phyloP scores from a whole-genome alignment of 2,329 filamentous ascomycete genomes.

The Pyrenophora tritici-repentis region DNA sequence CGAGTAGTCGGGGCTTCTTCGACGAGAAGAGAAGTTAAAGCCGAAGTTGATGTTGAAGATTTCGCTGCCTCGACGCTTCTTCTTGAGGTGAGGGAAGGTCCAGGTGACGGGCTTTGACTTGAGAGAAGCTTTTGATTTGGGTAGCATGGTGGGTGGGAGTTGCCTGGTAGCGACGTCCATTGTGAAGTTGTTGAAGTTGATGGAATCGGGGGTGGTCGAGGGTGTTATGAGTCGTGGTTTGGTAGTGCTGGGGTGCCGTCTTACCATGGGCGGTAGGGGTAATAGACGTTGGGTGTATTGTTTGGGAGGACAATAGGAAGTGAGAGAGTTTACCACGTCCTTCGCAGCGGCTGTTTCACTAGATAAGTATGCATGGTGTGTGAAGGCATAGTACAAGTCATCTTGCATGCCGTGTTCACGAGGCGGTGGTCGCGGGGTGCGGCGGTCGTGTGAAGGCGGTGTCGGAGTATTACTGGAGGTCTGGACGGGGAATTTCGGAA shows the following conservation, averaged over 20 bases:
- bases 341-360: conserved; percentile 3
- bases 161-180: too few species aligned
- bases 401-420: conserved; percentile 18
- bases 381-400: conserved; percentile 15
- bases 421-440: conserved; percentile 14
- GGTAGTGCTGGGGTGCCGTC: background rate
- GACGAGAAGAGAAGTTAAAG: conserved; percentile 10
- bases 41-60: conserved; percentile 22
- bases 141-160: background rate
- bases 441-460: conserved; percentile 6
- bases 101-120: conserved; percentile 7
- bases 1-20: conserved; percentile 11
- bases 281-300: too few species aligned
- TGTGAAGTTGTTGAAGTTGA: too few species aligned
- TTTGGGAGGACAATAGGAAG: background rate
- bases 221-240: conserved; percentile 4
- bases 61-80: conserved; percentile 7
- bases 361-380: conserved; percentile 14
- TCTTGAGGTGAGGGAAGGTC: conserved; percentile 11
- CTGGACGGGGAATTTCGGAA: conserved; percentile 4
- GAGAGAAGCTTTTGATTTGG: background rate
- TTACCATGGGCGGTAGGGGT: too few species aligned
- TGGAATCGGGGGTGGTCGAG: background rate
- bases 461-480: conserved; percentile 6
- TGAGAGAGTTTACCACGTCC: conserved; percentile 1